Conservation (phyloP, 768 basidiomycete species). For the Trametopsis cervina region DNA sequence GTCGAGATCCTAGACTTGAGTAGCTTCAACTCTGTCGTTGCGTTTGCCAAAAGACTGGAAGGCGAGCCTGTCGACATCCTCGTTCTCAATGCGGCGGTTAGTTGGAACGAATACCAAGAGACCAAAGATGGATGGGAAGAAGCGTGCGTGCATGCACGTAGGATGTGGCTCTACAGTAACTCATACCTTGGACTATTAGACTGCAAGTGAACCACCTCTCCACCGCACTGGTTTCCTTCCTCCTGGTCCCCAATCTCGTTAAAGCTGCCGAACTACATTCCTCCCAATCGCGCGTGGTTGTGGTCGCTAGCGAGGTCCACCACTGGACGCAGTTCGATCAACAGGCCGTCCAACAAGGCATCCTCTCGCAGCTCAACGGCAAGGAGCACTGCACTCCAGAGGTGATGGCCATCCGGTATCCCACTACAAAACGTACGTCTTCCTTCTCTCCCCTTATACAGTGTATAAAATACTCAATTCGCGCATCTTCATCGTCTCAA, state of each 20-base stretch:
- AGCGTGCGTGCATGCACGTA: slow-evolving; percentile 13
- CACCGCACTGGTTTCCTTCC: slow-evolving; percentile 32
- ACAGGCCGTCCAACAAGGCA: slow-evolving; percentile 8
- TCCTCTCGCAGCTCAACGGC: slow-evolving; percentile 23
- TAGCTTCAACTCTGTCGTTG: slow-evolving; percentile 19
- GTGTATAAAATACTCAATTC: not conserved
- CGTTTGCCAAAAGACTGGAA: slow-evolving; percentile 18
- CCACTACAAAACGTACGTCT: slow-evolving; percentile 5
- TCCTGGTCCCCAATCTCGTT: slow-evolving; percentile 36
- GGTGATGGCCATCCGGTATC: not conserved
- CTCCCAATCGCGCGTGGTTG: slow-evolving; percentile 21
- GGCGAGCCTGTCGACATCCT: slow-evolving; percentile 22
- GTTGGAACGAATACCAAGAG: slow-evolving; percentile 16
- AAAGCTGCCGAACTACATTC: slow-evolving; percentile 26
- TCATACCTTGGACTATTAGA: slow-evolving; percentile 19
- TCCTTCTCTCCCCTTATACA: too few species aligned
- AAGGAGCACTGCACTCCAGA: slow-evolving; percentile 21
- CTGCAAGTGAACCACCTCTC: slow-evolving; percentile 43
- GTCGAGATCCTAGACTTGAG: slow-evolving; percentile 22
- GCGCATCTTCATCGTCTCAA: not conserved
- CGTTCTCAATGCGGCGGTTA: slow-evolving; percentile 23
- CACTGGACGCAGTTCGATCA: slow-evolving; percentile 6
- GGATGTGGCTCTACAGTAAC: not conserved
- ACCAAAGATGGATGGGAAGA: slow-evolving; percentile 25
- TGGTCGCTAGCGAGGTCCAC: slow-evolving; percentile 39